Conservation (phyloP, 129 eudicot genomes). For the Glebionis coronaria region DNA sequence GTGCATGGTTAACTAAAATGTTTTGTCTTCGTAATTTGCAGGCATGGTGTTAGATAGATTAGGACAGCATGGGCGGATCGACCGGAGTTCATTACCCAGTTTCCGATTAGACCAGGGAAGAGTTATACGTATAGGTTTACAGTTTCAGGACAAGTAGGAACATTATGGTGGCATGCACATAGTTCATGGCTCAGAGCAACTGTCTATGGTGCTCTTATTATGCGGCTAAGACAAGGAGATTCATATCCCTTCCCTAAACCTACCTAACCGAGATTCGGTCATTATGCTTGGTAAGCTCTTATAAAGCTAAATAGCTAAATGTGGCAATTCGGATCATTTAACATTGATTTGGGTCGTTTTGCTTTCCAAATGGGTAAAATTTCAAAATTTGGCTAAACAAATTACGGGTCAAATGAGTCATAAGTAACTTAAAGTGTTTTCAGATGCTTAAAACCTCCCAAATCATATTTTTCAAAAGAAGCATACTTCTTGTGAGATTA, state of each 20-base stretch:
- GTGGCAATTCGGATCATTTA: too few relatives aligned
- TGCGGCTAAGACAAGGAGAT: slow-evolving; percentile 67
- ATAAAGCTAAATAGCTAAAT: too few relatives aligned
- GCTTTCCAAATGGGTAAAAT: too few relatives aligned
- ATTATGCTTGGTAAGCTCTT: slow-evolving; percentile 57
- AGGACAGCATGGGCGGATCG: slow-evolving; percentile 97
- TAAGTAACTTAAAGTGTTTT: background rate
- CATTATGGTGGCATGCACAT: slow-evolving; percentile 99
- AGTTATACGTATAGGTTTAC: slow-evolving; percentile 81
- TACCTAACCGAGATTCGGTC: slow-evolving; percentile 59
- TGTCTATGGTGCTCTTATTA: slow-evolving; percentile 77
- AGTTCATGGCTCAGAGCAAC: slow-evolving; percentile 98
- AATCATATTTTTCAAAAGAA: background rate
- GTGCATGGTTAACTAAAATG: background rate
- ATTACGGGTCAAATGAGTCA: background rate
- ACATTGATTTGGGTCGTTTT: background rate
- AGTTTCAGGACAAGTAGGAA: slow-evolving; percentile 88
- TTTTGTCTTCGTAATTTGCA: slow-evolving; percentile 1
- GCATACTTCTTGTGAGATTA: background rate
- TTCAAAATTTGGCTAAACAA: background rate
- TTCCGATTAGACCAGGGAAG: slow-evolving; percentile 88
- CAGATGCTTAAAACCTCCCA: background rate
- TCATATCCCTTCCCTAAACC: slow-evolving; percentile 84
- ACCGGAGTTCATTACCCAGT: slow-evolving; percentile 88
- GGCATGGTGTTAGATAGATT: slow-evolving; percentile 89